Evolutionary conservation across 192 early-diverging fungal genomes (phyloP).

Genomic region (Coemansia sp.): DNA sequence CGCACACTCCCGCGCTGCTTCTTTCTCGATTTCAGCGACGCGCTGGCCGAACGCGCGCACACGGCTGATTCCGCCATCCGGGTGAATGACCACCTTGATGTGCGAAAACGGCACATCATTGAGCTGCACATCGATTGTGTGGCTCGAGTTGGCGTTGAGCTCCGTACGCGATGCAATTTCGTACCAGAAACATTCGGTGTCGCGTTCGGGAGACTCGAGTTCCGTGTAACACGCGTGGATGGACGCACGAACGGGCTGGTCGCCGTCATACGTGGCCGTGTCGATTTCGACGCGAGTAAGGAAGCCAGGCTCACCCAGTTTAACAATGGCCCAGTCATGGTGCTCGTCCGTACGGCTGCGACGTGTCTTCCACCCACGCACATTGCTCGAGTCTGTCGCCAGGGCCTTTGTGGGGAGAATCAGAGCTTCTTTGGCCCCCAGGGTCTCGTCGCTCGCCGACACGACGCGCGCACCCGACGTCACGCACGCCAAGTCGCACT

Average conservation of each 20-base stretch:
- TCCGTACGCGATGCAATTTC: conserved; percentile 51
- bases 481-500: conserved; percentile 63
- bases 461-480: conserved; percentile 62
- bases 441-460: conserved; percentile 62
- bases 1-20: conserved; percentile 47
- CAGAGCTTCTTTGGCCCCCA: conserved; percentile 71
- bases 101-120: conserved; percentile 63
- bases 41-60: conserved; percentile 76
- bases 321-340: conserved; percentile 72
- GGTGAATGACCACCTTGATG: conserved; percentile 68
- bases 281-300: conserved; percentile 77
- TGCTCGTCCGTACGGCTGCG: conserved; percentile 64
- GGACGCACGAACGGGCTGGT: conserved; percentile 70
- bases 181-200: conserved; percentile 66
- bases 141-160: conserved; percentile 55
- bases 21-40: conserved; percentile 47
- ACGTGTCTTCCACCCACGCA: conserved; percentile 88
- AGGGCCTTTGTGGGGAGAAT: conserved; percentile 71
- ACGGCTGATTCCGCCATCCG: conserved; percentile 84
- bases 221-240: conserved; percentile 64
- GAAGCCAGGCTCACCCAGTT: conserved; percentile 71
- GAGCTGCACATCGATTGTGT: conserved; percentile 61
- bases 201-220: conserved; percentile 51
- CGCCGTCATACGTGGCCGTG: conserved; percentile 83
- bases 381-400: conserved; percentile 53